A percentile compares a stretch with the other conserved stretches of the same genome.
These are phyloP conservation scores for Suillus decipiens DNA, from an alignment of 768 basidiomycete genomes.

Conservation along the genomic window DNA sequence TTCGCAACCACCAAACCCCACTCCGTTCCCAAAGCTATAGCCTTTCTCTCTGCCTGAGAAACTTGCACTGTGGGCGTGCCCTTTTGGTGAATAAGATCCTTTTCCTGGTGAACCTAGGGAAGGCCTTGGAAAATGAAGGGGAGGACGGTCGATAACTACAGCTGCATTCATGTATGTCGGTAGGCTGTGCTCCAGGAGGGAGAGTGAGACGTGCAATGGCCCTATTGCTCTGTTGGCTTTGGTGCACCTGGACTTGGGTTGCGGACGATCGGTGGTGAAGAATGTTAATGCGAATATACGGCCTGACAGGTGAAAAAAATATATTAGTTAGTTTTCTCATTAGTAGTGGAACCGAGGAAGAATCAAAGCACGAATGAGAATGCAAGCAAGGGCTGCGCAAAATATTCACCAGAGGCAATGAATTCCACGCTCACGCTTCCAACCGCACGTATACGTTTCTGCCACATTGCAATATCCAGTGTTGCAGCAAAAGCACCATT, in stretches of 20 bases:
- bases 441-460: slow-evolving; percentile 68
- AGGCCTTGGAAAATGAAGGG: slow-evolving; percentile 14
- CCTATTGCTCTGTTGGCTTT: slow-evolving; percentile 13
- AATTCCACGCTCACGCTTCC: slow-evolving; percentile 63
- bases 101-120: slow-evolving; percentile 13
- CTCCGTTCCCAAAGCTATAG: too few relatives aligned
- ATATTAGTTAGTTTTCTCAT: slow-evolving; percentile 32
- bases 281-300: slow-evolving; percentile 31
- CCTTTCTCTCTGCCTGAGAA: background rate
- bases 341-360: background rate
- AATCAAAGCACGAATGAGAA: background rate
- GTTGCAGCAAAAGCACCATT: slow-evolving; percentile 51
- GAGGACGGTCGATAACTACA: slow-evolving; percentile 42
- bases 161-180: slow-evolving; percentile 59
- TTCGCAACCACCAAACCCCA: background rate
- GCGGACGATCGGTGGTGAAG: slow-evolving; percentile 17
- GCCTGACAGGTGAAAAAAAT: slow-evolving; percentile 15
- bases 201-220: slow-evolving; percentile 47
- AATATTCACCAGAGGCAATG: slow-evolving; percentile 45
- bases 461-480: slow-evolving; percentile 59
- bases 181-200: slow-evolving; percentile 55
- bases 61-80: background rate
- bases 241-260: slow-evolving; percentile 4
- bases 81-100: background rate
- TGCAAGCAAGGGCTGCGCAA: slow-evolving; percentile 28